Evolutionary conservation across 768 basidiomycete genomes (phyloP).

Genomic region (Leccinum disarticulatum): DNA sequence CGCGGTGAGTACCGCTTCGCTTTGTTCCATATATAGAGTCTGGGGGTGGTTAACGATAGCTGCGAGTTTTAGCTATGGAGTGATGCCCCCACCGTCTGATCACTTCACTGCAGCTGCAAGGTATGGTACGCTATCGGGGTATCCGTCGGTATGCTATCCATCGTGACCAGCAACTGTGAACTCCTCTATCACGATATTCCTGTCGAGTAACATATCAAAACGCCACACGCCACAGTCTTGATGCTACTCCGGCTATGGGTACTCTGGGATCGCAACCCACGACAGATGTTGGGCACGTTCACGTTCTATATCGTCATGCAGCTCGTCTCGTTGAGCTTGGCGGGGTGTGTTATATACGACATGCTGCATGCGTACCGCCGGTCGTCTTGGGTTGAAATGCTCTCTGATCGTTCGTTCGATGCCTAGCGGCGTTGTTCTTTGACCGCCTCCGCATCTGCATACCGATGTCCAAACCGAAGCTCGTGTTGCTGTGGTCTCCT

Average conservation of each 20-base stretch:
- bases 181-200: neutral
- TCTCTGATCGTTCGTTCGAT: neutral
- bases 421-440: conserved; percentile 19
- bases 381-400: neutral
- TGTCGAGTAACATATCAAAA: neutral
- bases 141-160: no score
- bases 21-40: neutral
- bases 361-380: conserved; percentile 27
- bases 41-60: neutral
- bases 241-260: conserved; percentile 34
- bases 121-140: no score
- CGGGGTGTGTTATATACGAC: conserved; percentile 25
- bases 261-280: conserved; percentile 32
- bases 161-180: conserved; percentile 32
- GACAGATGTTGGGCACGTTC: conserved; percentile 32
- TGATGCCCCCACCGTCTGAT: no score
- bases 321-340: conserved; percentile 12
- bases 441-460: conserved; percentile 19
- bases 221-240: conserved; percentile 30
- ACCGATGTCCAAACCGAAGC: conserved; percentile 10
- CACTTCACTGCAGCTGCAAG: no score
- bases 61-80: no score
- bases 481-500: conserved; percentile 29
- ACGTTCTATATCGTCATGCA: conserved; percentile 29
- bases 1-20: neutral